phyloP scores from a whole-genome alignment of 2,329 filamentous ascomycete genomes.

The Trichoderma sp. region DNA sequence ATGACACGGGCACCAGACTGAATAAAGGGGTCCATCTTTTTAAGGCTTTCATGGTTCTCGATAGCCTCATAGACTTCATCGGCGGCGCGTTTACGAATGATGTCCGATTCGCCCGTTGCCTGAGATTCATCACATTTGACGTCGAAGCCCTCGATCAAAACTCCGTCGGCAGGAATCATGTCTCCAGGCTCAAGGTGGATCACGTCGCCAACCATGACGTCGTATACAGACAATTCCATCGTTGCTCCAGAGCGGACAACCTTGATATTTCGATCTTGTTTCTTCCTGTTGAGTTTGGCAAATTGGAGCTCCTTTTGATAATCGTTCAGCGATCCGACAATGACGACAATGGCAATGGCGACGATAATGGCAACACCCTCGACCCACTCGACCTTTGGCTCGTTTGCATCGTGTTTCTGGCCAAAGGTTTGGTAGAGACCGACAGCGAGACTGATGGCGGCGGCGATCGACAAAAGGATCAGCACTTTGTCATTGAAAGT shows the following conservation, averaged over 20 bases:
- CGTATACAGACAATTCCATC: constrained; percentile 66
- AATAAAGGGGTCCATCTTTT: constrained; percentile 79
- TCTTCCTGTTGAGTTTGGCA: constrained; percentile 74
- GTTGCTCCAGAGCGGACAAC: constrained; percentile 69
- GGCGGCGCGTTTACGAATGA: constrained; percentile 65
- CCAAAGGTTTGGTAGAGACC: constrained; percentile 75
- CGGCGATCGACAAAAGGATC: constrained; percentile 68
- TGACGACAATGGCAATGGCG: constrained; percentile 74
- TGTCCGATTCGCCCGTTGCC: constrained; percentile 75
- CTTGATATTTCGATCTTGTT: constrained; percentile 72
- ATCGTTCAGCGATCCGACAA: constrained; percentile 75
- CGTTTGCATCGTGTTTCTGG: constrained; percentile 46
- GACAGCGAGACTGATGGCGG: constrained; percentile 69
- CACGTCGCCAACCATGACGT: constrained; percentile 68
- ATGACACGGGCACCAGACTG: constrained; percentile 79
- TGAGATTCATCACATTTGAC: constrained; percentile 77
- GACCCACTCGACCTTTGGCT: constrained; percentile 70
- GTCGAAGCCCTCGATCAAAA: constrained; percentile 70
- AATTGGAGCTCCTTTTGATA: constrained; percentile 81
- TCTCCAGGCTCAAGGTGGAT: constrained; percentile 73
- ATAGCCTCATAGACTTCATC: constrained; percentile 70
- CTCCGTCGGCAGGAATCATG: constrained; percentile 70
- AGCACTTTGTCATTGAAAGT: constrained; percentile 82
- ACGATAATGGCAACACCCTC: constrained; percentile 80
- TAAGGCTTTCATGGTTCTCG: constrained; percentile 61